These are phyloP conservation scores for Stemphylium beticola DNA, from an alignment of 2,329 filamentous ascomycete species.

Conservation along the genomic window DNA sequence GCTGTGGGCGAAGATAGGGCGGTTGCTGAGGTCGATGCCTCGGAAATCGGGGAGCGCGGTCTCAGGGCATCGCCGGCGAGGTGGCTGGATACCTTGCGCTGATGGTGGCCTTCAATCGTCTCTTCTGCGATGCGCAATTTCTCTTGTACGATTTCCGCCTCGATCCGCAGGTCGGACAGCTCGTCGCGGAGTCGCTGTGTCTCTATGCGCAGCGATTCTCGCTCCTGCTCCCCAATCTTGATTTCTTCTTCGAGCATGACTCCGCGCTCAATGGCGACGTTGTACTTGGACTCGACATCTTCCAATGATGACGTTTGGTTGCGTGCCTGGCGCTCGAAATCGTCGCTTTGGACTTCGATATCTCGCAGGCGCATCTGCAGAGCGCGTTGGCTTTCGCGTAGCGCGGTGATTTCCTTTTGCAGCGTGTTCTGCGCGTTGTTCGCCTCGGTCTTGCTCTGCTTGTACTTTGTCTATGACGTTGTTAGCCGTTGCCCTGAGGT, in stretches of 20 bases:
- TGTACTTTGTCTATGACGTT: constrained; percentile 80
- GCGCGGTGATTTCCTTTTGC: constrained; percentile 92
- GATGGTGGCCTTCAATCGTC: constrained; percentile 56
- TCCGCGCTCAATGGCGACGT: constrained; percentile 86
- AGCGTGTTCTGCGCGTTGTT: constrained; percentile 82
- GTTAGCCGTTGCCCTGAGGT: constrained; percentile 5
- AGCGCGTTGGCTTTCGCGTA: constrained; percentile 83
- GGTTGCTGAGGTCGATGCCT: constrained; percentile 78
- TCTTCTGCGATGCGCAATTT: constrained; percentile 79
- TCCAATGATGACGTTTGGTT: constrained; percentile 96
- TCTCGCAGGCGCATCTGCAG: constrained; percentile 86
- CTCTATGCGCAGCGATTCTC: constrained; percentile 87
- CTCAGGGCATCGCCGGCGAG: constrained; percentile 56
- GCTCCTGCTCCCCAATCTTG: constrained; percentile 86
- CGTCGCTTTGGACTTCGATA: constrained; percentile 97
- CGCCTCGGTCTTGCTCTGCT: constrained; percentile 88
- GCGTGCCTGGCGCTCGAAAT: constrained; percentile 94
- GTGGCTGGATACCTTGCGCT: constrained; percentile 58
- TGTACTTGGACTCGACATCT: constrained; percentile 96
- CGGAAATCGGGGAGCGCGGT: constrained; percentile 74
- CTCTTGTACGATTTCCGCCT: constrained; percentile 91
- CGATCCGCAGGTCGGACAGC: constrained; percentile 89
- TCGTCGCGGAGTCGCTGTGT: constrained; percentile 89
- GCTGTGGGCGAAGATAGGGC: constrained; percentile 88
- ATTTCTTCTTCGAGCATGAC: constrained; percentile 97